A percentile compares a stretch with the other conserved stretches of the same genome.
Conservation (phyloP, 352 stramenopile genomes). For the Paralagenidium karlingii region DNA sequence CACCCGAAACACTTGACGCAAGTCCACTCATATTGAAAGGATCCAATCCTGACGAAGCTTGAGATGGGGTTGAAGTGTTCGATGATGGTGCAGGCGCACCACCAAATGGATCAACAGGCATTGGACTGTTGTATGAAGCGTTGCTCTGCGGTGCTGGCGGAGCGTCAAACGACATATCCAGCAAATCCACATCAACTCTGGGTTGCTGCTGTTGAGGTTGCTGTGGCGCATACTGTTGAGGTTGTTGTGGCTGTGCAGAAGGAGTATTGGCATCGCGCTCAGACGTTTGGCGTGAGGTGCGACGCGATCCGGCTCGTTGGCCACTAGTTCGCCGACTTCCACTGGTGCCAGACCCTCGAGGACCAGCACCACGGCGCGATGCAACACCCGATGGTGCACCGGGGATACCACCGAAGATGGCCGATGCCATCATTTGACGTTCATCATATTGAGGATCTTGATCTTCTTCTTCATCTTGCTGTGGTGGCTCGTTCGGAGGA, state of each 20-base stretch:
- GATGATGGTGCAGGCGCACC: slow-evolving; percentile 7
- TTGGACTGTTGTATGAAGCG: slow-evolving; percentile 14
- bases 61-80: slow-evolving; percentile 12
- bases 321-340: slow-evolving; percentile 18
- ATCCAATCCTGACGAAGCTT: slow-evolving; percentile 25
- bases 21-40: slow-evolving; percentile 68
- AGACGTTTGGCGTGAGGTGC: slow-evolving; percentile 9
- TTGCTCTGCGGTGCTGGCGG: slow-evolving; percentile 13
- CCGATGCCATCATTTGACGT: slow-evolving; percentile 85
- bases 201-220: slow-evolving; percentile 16
- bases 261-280: slow-evolving; percentile 15
- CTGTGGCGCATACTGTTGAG: slow-evolving; percentile 10
- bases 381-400: slow-evolving; percentile 36
- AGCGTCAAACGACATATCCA: slow-evolving; percentile 76
- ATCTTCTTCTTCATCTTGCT: slow-evolving; percentile 31
- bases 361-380: slow-evolving; percentile 21
- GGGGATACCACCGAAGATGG: slow-evolving; percentile 93
- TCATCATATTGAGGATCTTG: slow-evolving; percentile 51
- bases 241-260: slow-evolving; percentile 15
- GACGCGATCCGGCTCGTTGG: slow-evolving; percentile 4
- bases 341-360: slow-evolving; percentile 12
- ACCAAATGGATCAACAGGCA: slow-evolving; percentile 42
- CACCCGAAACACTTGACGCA: slow-evolving; percentile 56
- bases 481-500: slow-evolving; percentile 10
- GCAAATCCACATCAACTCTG: slow-evolving; percentile 63